Evolutionary conservation across 225 moss, liverwort and hornwort genomes (phyloP).

Genomic region (Sphagnum tenellum): DNA sequence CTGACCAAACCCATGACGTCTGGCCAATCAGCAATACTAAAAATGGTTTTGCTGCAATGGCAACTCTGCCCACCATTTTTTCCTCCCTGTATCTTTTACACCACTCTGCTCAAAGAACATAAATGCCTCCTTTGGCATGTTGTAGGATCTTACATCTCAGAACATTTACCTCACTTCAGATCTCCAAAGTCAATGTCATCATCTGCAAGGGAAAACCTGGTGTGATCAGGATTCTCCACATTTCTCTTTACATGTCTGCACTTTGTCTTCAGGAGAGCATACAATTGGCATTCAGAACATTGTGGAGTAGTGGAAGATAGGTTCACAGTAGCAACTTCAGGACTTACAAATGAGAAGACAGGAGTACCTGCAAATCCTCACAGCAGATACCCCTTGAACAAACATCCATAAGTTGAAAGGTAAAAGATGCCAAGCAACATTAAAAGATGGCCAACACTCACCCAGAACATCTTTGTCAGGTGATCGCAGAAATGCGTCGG

Average conservation of each 20-base stretch:
- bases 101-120: no score
- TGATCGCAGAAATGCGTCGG: conserved; percentile 81
- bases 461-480: conserved; percentile 91
- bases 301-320: background rate
- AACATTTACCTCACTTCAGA: conserved; percentile 21
- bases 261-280: background rate
- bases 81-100: no score
- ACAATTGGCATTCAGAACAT: background rate
- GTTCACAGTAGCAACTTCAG: background rate
- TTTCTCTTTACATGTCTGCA: background rate
- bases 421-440: no score
- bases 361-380: background rate
- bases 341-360: background rate
- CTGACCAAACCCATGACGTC: no score
- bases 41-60: no score
- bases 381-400: no score
- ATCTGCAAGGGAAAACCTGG: conserved; percentile 13
- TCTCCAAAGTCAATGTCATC: conserved; percentile 54
- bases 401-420: no score
- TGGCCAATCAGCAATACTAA: no score
- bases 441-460: conserved; percentile 9
- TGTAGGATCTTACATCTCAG: no score
- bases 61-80: no score
- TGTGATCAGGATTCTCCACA: conserved; percentile 1
- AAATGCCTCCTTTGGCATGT: no score